Percentiles rank a stretch among this genome's conserved stretches.
phyloP scores from a whole-genome alignment of 2,329 filamentous ascomycete species.

The Thelonectria discophora region DNA sequence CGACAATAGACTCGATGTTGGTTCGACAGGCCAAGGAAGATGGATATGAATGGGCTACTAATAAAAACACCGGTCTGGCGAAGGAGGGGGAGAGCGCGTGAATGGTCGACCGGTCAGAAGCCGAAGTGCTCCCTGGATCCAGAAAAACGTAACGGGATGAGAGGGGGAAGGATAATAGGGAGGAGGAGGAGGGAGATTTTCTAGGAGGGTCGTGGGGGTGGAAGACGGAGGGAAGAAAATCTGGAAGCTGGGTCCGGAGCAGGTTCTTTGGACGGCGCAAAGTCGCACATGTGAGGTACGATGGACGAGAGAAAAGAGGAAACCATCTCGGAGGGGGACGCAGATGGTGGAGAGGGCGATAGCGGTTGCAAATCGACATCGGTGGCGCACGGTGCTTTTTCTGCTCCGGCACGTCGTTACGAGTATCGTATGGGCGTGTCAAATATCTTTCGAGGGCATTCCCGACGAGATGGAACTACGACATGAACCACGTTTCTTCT shows the following conservation, averaged over 20 bases:
- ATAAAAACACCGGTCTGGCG: constrained; percentile 10
- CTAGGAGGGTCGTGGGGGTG: constrained; percentile 12
- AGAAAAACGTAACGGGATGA: constrained; percentile 6
- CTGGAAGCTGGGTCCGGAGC: not conserved
- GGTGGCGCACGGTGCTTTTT: constrained; percentile 21
- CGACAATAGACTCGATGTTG: constrained; percentile 27
- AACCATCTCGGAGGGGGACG: not conserved
- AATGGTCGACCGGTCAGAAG: not conserved
- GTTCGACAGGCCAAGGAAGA: constrained; percentile 11
- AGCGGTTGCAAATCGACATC: not conserved
- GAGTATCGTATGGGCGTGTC: constrained; percentile 17
- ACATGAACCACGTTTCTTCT: constrained; percentile 8
- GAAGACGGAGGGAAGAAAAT: not conserved
- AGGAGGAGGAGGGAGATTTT: constrained; percentile 7
- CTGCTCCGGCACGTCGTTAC: constrained; percentile 16
- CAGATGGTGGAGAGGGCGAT: constrained; percentile 2
- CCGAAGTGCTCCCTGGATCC: not conserved
- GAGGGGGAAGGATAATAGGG: not conserved
- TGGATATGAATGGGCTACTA: constrained; percentile 6
- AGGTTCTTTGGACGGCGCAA: not conserved
- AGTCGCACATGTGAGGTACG: not conserved
- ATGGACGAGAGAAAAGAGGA: constrained; percentile 6
- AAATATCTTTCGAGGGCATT: constrained; percentile 8
- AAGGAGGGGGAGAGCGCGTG: not conserved
- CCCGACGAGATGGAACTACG: not conserved